Base-by-base conservation (phyloP, 192 early-diverging fungal genomes). In the Backusella macrospora region DNA sequence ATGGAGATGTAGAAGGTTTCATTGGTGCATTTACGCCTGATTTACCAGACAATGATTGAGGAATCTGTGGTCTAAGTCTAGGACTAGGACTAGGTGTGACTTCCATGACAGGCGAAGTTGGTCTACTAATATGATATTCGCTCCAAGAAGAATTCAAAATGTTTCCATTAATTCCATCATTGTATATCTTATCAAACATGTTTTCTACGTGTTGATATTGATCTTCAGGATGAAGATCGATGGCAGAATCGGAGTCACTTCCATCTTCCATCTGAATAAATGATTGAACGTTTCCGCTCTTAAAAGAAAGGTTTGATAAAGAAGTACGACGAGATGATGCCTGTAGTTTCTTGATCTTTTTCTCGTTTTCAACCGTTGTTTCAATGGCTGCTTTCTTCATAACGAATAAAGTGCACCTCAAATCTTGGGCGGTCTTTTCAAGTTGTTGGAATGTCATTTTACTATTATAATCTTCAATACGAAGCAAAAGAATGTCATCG, bases 311-410 rank as follows among this genome's bases (percentile, higher is more conserved):
- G 16, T 12, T 65, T 10, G 39, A 47, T 23, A 67, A 18, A 16
- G 64, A 59, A 40, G 48, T 76, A 40, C 52, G 46, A 10, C 75
- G 68, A 12, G 68, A 49, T 45, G 72, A 67, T n/a, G 46, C 18
- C 18, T 79, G 72, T 10, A 79, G 38, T 15, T 15, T 29, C n/a
- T 62, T 74, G 46, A 79, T 70, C 40, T 74, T 79, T 49, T 45
- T 73, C 65, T 79, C 78, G 26, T 65, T 46, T 63, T 79, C 68
- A 16, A 65, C 45, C 1, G 87, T 83, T 2, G 82, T 80, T 39
- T 80, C 71, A n/a, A 84, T 83, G 8, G 87, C 87, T 1, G 88
- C 83, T 62, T 84, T 79, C 12, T 85, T 82, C 88, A 89, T 89
- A 3, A 82, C 80, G 23, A 85, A 76, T 23, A 89, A 73, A 14